A percentile compares a stretch with the other conserved stretches of the same genome.
Evolutionary conservation across 176 grass and related monocot genomes (phyloP).

Genomic region (Typha latifolia): DNA sequence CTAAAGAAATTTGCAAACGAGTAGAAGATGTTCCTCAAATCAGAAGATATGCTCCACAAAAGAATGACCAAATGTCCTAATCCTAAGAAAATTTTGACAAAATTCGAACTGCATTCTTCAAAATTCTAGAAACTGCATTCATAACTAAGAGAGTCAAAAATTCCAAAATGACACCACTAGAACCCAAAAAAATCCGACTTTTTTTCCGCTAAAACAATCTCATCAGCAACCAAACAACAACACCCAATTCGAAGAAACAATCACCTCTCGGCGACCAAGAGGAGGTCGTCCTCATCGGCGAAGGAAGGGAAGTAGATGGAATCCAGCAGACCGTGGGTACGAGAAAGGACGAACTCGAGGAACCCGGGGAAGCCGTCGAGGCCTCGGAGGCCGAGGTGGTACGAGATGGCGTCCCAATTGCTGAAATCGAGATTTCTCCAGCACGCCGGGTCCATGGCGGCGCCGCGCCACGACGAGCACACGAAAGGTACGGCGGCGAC

Average conservation of each 20-base stretch:
- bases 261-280: slow-evolving; percentile 42
- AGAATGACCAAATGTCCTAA: too few relatives aligned
- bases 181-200: background rate
- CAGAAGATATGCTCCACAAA: too few relatives aligned
- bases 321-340: slow-evolving; percentile 24
- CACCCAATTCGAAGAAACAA: background rate
- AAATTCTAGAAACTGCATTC: background rate
- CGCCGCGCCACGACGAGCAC: slow-evolving; percentile 43
- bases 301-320: slow-evolving; percentile 33
- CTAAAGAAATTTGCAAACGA: too few relatives aligned
- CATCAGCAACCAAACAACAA: background rate
- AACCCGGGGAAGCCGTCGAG: slow-evolving; percentile 5
- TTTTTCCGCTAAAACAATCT: background rate
- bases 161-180: background rate
- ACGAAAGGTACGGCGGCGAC: slow-evolving; percentile 24
- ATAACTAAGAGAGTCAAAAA: background rate
- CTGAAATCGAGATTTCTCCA: slow-evolving; percentile 52
- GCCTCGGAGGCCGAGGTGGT: background rate
- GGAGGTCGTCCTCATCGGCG: slow-evolving; percentile 38
- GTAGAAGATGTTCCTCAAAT: too few relatives aligned
- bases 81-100: too few relatives aligned
- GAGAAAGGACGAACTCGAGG: slow-evolving; percentile 19
- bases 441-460: slow-evolving; percentile 33
- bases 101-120: too few relatives aligned
- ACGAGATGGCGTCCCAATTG: slow-evolving; percentile 32